Conservation (phyloP, 2,329 filamentous ascomycete species). For the Nigrograna mackinnonii region DNA sequence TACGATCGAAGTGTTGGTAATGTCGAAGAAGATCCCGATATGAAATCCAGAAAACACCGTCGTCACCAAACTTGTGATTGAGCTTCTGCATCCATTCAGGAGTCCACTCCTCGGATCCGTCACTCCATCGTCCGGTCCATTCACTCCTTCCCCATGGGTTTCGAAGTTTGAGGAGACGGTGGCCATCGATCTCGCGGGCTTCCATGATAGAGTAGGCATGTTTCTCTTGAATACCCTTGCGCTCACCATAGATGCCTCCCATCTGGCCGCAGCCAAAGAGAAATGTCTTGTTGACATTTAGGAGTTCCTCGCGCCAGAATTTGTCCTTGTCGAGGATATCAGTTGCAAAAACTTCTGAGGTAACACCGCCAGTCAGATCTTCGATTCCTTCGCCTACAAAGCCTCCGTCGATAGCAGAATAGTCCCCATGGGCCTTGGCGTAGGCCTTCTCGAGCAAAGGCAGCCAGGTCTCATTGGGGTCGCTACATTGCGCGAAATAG, state of each 20-base stretch:
- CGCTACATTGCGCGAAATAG: conserved; percentile 76
- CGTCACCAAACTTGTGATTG: conserved; percentile 74
- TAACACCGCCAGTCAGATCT: conserved; percentile 69
- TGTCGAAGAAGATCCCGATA: conserved; percentile 62
- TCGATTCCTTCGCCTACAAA: conserved; percentile 68
- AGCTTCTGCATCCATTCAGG: conserved; percentile 75
- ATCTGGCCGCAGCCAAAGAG: conserved; percentile 73
- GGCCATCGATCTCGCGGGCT: conserved; percentile 62
- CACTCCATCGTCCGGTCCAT: conserved; percentile 81
- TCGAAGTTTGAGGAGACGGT: conserved; percentile 53
- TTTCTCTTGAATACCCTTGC: conserved; percentile 50
- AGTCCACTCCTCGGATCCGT: conserved; percentile 85
- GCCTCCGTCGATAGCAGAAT: conserved; percentile 73
- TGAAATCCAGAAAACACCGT: conserved; percentile 68
- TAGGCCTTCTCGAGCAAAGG: conserved; percentile 82
- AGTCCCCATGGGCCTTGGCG: conserved; percentile 83
- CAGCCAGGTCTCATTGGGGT: conserved; percentile 82
- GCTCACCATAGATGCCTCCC: conserved; percentile 63
- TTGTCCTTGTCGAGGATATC: conserved; percentile 78
- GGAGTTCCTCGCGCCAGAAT: conserved; percentile 82
- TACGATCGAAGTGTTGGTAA: conserved; percentile 64
- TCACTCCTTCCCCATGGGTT: conserved; percentile 84
- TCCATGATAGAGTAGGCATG: conserved; percentile 65
- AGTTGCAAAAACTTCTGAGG: conserved; percentile 67
- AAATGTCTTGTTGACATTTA: conserved; percentile 80